These are phyloP conservation scores for Recurvomyces mirabilis DNA, from an alignment of 495 filamentous ascomycete genomes.

Conservation along the genomic window DNA sequence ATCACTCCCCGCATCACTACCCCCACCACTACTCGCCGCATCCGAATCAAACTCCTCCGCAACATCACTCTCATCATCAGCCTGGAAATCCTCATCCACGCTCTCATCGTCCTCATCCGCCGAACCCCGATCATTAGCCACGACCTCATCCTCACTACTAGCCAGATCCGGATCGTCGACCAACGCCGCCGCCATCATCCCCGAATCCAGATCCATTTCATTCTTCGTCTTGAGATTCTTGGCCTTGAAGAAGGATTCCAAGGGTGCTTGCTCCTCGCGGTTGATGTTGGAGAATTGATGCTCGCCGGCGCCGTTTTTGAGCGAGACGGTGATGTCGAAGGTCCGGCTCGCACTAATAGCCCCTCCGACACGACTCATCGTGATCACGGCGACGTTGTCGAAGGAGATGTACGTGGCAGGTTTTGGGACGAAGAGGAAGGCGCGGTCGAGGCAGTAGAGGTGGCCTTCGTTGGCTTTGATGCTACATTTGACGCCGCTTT, in stretches of 20 bases:
- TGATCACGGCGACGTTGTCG: slow-evolving; percentile 77
- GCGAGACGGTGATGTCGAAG: slow-evolving; percentile 85
- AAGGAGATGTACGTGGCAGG: slow-evolving; percentile 92
- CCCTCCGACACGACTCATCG: slow-evolving; percentile 90
- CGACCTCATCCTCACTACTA: slow-evolving; percentile 79
- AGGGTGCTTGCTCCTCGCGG: slow-evolving; percentile 88
- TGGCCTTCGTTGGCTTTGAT: slow-evolving; percentile 98
- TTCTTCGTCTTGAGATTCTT: slow-evolving; percentile 95
- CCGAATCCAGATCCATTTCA: slow-evolving; percentile 67
- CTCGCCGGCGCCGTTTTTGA: slow-evolving; percentile 68
- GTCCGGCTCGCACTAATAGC: slow-evolving; percentile 88
- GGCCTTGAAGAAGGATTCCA: slow-evolving; percentile 90
- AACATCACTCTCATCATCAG: slow-evolving; percentile 82
- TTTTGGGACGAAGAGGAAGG: slow-evolving; percentile 98
- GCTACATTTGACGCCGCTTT: slow-evolving; percentile 95
- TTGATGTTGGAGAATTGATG: slow-evolving; percentile 99
- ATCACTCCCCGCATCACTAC: slow-evolving; percentile 41
- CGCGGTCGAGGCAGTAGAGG: slow-evolving; percentile 93
- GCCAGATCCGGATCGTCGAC: slow-evolving; percentile 57
- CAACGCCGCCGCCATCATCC: slow-evolving; percentile 70
- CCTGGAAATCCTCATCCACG: slow-evolving; percentile 90
- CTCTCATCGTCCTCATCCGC: slow-evolving; percentile 94
- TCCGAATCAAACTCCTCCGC: slow-evolving; percentile 91
- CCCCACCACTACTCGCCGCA: slow-evolving; percentile 74
- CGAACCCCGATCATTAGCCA: slow-evolving; percentile 66